phyloP scores from a whole-genome alignment of 148 eudicot species.

The Gaultheria prostrata region DNA sequence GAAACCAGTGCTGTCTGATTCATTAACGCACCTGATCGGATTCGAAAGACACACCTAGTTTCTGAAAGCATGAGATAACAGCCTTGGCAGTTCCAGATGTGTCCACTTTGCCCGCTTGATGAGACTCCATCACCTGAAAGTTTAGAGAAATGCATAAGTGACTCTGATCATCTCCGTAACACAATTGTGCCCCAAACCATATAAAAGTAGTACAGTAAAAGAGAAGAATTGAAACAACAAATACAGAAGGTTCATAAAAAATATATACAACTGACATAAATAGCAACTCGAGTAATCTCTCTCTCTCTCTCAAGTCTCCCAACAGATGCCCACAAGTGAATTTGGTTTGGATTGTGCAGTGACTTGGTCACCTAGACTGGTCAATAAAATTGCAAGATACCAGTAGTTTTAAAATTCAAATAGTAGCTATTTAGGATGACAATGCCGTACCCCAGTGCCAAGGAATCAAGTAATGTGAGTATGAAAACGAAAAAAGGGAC shows the following conservation, averaged over 20 bases:
- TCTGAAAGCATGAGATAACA: slow-evolving; percentile 90
- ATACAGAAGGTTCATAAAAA: neutral
- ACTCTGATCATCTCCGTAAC: neutral
- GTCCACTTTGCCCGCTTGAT: slow-evolving; percentile 78
- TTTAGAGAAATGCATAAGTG: slow-evolving; percentile 6
- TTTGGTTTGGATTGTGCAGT: neutral
- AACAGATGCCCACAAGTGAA: neutral
- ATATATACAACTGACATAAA: no score
- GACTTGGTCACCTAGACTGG: neutral
- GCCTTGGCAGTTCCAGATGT: slow-evolving; percentile 97
- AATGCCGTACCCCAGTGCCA: neutral
- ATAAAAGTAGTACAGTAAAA: neutral
- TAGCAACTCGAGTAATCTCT: neutral
- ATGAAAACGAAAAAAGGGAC: no score
- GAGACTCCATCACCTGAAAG: slow-evolving; percentile 84
- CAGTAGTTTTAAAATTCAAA: neutral
- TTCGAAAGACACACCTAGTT: slow-evolving; percentile 75
- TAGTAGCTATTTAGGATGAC: neutral
- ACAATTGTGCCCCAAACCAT: neutral
- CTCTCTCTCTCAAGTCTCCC: neutral
- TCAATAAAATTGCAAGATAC: neutral
- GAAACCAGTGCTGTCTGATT: neutral
- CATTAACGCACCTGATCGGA: slow-evolving; percentile 53
- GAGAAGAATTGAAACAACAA: neutral
- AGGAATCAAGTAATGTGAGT: neutral